phyloP scores from a whole-genome alignment of 306 rosid species.

The Dalbergia cochinchinensis region DNA sequence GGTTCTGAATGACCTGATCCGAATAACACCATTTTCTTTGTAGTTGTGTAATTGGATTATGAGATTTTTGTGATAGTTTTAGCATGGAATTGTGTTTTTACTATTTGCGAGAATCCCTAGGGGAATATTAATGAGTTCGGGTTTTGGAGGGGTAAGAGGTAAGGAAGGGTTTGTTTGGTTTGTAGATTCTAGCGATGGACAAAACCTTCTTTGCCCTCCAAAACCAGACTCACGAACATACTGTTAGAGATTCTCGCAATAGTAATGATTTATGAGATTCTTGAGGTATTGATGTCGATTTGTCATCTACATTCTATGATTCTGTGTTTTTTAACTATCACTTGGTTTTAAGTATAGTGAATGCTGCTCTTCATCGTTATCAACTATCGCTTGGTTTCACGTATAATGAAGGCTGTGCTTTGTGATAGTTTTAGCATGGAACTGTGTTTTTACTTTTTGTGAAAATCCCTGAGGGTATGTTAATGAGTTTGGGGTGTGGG shows the following conservation, averaged over 20 bases:
- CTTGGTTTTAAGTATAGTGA: not conserved
- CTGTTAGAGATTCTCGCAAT: not conserved
- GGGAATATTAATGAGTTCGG: no score
- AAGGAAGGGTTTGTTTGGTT: not conserved
- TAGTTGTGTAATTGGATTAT: not conserved
- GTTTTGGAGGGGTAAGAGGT: no score
- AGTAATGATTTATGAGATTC: not conserved
- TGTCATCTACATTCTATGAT: not conserved
- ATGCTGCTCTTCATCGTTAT: no score
- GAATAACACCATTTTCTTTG: not conserved
- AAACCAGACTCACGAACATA: no score
- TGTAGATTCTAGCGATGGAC: no score
- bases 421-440: not conserved
- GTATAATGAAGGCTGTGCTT: no score
- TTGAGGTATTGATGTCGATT: no score
- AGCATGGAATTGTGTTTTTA: not conserved
- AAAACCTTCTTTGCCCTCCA: no score
- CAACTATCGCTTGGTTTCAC: no score
- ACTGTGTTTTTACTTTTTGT: not conserved
- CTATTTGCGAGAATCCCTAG: not conserved
- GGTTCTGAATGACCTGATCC: not conserved
- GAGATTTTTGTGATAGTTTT: not conserved
- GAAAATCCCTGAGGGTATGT: no score
- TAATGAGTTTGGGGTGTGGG: no score
- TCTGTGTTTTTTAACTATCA: not conserved